Evolutionary conservation across 2,329 filamentous ascomycete genomes (phyloP), one percentile per base, ranked within the genome.

Genomic region (Septoria petroselini): DNA sequence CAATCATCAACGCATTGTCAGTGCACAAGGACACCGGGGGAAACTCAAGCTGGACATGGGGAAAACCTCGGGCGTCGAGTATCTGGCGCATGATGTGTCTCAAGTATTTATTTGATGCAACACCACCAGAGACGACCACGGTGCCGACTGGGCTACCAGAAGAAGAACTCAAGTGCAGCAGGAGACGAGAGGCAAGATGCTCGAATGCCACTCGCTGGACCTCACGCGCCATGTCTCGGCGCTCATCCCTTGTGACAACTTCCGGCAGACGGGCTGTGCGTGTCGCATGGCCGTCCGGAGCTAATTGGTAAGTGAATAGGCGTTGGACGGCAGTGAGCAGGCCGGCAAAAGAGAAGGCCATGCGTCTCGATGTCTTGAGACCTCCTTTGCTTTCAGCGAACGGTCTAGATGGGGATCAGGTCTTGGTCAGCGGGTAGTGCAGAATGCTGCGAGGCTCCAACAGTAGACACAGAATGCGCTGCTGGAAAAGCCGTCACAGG

Each of bases 1-100:
- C 91, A 66, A 97, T 91, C 93, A 98, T 98, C 40, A 90, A 88
- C 9, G 93, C 93, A 69, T 98, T 97, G 64, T 98, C 93, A 0
- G 89, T 96, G 65, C 93, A 97, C 45, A 91, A 76, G 34, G 76
- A 74, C 7, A 80, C 70, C 2, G 90, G 90, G n/a, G 93, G 91
- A 48, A 85, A 86, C 23, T 84, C 70, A 6, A 96, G 68, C 8
- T 76, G 61, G 21, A 94, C 67, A 56, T 81, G 61, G 0, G 65
- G 64, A 63, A 82, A 84, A 0, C 87, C 87, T 35, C 85, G 79
- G n/a, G 75, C 78, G 56, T 84, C 78, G 34, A 96, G 72, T 42
- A 76, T 79, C n/a, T 57, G 48, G 23, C 57, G 54, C 45, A 67
- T 42, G 44, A 97, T 77, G 61, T 83, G 78, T 67, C 84, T 80